phyloP scores from a whole-genome alignment of 371 early-diverging fungal species.

The Capillidium rhysosporum region DNA sequence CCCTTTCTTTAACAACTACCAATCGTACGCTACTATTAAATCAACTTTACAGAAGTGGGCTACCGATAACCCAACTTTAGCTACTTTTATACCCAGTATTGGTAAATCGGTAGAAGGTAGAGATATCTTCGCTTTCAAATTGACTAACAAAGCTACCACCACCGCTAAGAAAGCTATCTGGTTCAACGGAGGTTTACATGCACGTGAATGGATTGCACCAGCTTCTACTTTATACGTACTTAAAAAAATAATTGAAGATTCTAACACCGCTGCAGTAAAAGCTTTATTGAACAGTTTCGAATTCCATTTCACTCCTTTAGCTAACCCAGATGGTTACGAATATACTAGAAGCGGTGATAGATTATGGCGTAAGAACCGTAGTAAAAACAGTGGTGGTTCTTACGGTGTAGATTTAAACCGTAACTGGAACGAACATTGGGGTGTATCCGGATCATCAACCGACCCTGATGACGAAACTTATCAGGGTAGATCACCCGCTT shows the following conservation, averaged over 20 bases:
- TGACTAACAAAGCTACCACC: background rate
- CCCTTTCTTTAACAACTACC: conserved; percentile 1
- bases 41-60: conserved; percentile 2
- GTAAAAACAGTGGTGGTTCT: background rate
- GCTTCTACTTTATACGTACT: background rate
- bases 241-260: background rate
- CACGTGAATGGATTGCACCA: conserved; percentile 1
- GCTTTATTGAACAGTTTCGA: background rate
- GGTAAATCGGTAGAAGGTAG: conserved; percentile 2
- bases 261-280: background rate
- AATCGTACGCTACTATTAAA: background rate
- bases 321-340: conserved; percentile 5
- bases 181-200: conserved; percentile 1
- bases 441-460: background rate
- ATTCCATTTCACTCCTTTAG: background rate
- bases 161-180: background rate
- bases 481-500: conserved; percentile 23
- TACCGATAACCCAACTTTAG: background rate
- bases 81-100: background rate
- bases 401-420: conserved; percentile 1
- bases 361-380: background rate
- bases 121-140: conserved; percentile 3
- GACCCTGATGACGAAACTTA: conserved; percentile 19
- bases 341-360: background rate
- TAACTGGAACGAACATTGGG: conserved; percentile 2